A percentile compares a stretch with the other conserved stretches of the same genome.
Conservation (phyloP, 2,329 filamentous ascomycete genomes). For the Diaporthe sp. region DNA sequence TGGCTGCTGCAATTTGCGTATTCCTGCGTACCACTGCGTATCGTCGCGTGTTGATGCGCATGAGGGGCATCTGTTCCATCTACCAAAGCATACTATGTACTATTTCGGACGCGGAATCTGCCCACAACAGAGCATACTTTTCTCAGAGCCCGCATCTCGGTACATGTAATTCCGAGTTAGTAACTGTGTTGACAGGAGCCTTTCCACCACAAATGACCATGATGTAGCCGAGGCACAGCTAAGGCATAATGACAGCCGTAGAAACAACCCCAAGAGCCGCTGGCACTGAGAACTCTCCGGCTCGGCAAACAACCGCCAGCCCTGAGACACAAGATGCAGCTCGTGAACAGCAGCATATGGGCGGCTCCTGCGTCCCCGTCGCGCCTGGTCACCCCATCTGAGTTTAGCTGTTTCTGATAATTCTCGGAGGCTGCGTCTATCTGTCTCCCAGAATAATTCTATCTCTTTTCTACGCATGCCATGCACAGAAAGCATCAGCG, state of each 20-base stretch:
- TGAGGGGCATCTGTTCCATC: constrained; percentile 20
- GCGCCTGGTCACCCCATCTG: neutral
- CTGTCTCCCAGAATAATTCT: no score
- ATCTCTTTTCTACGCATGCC: neutral
- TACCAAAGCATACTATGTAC: constrained; percentile 7
- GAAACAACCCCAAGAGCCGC: neutral
- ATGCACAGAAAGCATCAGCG: neutral
- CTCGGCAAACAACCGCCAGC: constrained; percentile 12
- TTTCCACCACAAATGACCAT: neutral
- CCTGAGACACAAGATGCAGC: neutral
- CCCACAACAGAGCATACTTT: neutral
- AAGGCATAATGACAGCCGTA: constrained; percentile 1
- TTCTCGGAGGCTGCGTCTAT: neutral
- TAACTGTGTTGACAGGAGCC: neutral
- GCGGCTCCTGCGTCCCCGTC: constrained; percentile 1
- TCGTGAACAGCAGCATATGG: neutral
- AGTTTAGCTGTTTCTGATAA: neutral
- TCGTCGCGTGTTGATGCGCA: constrained; percentile 13
- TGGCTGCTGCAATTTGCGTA: constrained; percentile 14
- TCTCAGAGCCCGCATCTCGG: neutral
- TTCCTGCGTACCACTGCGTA: neutral
- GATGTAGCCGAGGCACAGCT: neutral
- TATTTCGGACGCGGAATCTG: constrained; percentile 5
- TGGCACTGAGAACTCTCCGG: neutral
- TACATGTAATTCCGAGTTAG: neutral